Evolutionary conservation across 495 filamentous ascomycete genomes (phyloP), one percentile per base, ranked within the genome.

Genomic region (Penicillium salamii): DNA sequence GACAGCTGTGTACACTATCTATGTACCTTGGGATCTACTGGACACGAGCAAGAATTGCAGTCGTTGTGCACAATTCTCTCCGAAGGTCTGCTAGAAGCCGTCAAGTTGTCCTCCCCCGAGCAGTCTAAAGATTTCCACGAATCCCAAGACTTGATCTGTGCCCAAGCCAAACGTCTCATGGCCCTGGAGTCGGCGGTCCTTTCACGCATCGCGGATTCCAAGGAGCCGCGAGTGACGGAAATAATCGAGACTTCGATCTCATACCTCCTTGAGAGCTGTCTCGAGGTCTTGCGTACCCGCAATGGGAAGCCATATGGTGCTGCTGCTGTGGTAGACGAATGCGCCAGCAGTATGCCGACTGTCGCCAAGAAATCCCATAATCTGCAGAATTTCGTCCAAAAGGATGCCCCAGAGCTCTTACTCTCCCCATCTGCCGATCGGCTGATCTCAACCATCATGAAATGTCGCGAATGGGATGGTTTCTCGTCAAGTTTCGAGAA

Each of bases 251-350:
- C 47, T 11, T 53, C 50, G 41, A 70, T 60, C 36, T 39, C 61
- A 8, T 50, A 49, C 3, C 69, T 87, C 37, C 59, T 86, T 11
- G 61, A 68, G 24, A 68, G 68, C 33, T 79, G 81, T 42, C 48
- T 83, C 12, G 55, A 75, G 14, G 62, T 81, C 3, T 49, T 86
- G 13, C 68, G 66, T 33, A 69, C 69, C 20, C 74, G 87, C 39
- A 88, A 91, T 53, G 90, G 89, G 36, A 93, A 93, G 58, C 87
- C 89, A 0, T 95, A 88, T 56, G 88, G 86, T 12, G 86, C 86
- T 12, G 88, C 90, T 15, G 79, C 78, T 5, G 74, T 83, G 3
- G 59, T 93, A 3, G 74, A 80, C 50, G 67, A 74, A 33, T 72
- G 70, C 43, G 54, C 78, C 34, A 63, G 67, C 34, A 64, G 54